Evolutionary conservation across 2,329 filamentous ascomycete species (phyloP).

Genomic region (Paramyrothecium roridum): DNA sequence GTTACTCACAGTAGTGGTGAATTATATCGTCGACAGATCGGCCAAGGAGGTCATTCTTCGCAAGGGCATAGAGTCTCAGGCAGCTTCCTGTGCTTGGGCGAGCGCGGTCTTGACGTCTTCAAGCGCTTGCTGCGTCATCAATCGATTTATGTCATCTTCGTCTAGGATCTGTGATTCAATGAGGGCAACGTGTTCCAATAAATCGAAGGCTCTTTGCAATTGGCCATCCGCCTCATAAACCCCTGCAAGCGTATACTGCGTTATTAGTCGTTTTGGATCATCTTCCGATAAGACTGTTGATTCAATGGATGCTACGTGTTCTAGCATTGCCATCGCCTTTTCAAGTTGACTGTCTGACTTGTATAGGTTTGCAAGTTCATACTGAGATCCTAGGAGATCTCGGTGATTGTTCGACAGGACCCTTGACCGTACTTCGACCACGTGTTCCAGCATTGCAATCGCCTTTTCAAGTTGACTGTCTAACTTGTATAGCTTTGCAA

Average conservation of each 20-base stretch:
- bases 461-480: conserved; percentile 4
- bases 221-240: too few species aligned
- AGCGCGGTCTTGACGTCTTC: too few species aligned
- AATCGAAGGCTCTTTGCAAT: too few species aligned
- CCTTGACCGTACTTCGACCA: background rate
- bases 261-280: background rate
- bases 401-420: background rate
- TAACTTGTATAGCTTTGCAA: background rate
- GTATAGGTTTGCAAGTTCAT: background rate
- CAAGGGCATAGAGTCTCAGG: too few species aligned
- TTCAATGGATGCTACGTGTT: background rate
- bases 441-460: background rate
- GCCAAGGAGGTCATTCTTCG: too few species aligned
- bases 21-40: too few species aligned
- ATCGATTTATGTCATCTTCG: too few species aligned
- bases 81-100: too few species aligned
- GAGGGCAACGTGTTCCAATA: too few species aligned
- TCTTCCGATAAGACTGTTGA: background rate
- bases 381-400: background rate
- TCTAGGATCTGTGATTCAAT: too few species aligned
- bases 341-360: background rate
- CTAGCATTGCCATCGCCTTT: conserved; percentile 1
- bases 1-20: too few species aligned
- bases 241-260: conserved; percentile 3
- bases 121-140: too few species aligned